Evolutionary conservation across 495 filamentous ascomycete species (phyloP).

Genomic region (Podospora fimiseda): DNA sequence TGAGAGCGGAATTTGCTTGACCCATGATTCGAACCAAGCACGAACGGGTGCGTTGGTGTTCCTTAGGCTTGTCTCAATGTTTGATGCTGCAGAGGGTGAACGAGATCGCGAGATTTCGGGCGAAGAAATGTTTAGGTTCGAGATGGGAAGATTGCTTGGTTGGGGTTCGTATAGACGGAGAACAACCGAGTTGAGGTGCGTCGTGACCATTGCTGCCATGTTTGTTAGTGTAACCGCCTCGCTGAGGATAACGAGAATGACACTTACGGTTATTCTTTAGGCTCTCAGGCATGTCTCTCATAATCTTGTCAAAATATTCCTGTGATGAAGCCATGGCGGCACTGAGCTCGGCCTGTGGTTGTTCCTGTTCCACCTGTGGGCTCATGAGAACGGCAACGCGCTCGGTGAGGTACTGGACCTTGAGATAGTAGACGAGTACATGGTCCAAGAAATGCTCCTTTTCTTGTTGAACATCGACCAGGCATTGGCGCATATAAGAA

Average conservation of each 20-base stretch:
- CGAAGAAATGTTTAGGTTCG: constrained; percentile 14
- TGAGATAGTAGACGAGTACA: constrained; percentile 28
- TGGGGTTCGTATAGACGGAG: constrained; percentile 5
- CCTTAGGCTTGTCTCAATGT: background rate
- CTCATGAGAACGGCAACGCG: constrained; percentile 27
- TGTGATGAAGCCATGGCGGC: background rate
- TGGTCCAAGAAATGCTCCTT: constrained; percentile 29
- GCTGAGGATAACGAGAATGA: background rate
- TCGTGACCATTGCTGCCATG: constrained; percentile 1
- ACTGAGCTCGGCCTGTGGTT: constrained; percentile 14
- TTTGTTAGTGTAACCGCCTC: background rate
- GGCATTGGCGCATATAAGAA: constrained; percentile 30
- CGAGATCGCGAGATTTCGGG: constrained; percentile 24
- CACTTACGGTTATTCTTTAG: constrained; percentile 1
- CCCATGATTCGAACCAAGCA: constrained; percentile 37
- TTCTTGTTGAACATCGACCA: constrained; percentile 26
- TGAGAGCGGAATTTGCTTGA: constrained; percentile 29
- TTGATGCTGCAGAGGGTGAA: constrained; percentile 15
- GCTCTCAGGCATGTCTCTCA: background rate
- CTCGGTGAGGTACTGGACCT: constrained; percentile 35
- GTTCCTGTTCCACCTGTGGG: constrained; percentile 6
- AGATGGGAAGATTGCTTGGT: background rate
- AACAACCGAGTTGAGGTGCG: constrained; percentile 6
- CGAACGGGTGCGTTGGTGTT: constrained; percentile 26
- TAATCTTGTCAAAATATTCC: constrained; percentile 1